Percentiles rank a stretch among this genome's conserved stretches.
phyloP scores from a whole-genome alignment of 2,329 filamentous ascomycete species.

The Biscogniauxia sp. region DNA sequence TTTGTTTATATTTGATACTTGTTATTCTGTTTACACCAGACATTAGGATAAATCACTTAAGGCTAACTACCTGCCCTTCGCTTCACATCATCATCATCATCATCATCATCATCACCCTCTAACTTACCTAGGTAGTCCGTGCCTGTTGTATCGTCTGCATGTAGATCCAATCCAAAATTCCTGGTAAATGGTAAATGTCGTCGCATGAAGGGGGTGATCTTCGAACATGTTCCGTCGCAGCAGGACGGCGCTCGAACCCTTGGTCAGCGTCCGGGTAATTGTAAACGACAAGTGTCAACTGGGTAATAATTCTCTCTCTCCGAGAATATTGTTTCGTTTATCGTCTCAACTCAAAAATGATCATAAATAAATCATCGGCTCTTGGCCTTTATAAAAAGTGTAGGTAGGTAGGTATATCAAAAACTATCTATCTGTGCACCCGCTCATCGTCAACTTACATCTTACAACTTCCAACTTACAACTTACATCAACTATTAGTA shows the following conservation, averaged over 20 bases:
- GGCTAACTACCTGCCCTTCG: no score
- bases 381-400: background rate
- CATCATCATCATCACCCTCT: conserved; percentile 2
- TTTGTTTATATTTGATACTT: no score
- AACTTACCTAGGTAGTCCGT: conserved; percentile 9
- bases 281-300: conserved; percentile 33
- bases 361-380: background rate
- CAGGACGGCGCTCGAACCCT: conserved; percentile 19
- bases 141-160: conserved; percentile 16
- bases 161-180: conserved; percentile 8
- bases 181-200: conserved; percentile 9
- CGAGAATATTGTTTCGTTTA: conserved; percentile 1
- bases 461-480: no score
- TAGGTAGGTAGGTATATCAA: no score
- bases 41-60: no score
- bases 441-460: no score
- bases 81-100: background rate
- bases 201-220: conserved; percentile 10
- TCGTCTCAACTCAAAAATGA: background rate
- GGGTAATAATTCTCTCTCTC: background rate
- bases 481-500: no score
- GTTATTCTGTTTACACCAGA: no score
- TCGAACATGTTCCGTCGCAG: conserved; percentile 23
- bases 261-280: conserved; percentile 28
- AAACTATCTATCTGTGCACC: background rate